Percentiles rank a stretch among this genome's conserved stretches.
phyloP scores from a whole-genome alignment of 2,329 filamentous ascomycete genomes.

The Colletotrichum sojae region DNA sequence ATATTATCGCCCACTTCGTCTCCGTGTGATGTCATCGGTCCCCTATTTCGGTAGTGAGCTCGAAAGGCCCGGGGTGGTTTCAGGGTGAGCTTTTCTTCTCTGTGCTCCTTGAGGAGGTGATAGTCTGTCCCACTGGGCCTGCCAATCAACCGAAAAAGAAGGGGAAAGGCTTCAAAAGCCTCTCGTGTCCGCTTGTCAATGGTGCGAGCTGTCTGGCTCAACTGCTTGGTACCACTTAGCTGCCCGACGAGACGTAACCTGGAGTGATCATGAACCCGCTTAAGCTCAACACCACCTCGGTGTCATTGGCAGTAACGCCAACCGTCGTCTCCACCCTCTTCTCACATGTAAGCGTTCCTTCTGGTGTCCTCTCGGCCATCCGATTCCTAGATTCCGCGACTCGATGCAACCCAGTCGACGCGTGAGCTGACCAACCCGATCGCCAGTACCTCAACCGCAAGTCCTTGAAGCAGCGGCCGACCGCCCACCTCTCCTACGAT shows the following conservation, averaged over 20 bases:
- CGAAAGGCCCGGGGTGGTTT: slow-evolving; percentile 13
- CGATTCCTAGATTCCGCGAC: neutral
- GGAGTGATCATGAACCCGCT: slow-evolving; percentile 59
- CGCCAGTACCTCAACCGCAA: slow-evolving; percentile 85
- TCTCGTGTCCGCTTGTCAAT: slow-evolving; percentile 7
- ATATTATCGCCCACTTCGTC: slow-evolving; percentile 36
- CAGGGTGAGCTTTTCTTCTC: slow-evolving; percentile 27
- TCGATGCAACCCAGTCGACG: slow-evolving; percentile 8
- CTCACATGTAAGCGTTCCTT: slow-evolving; percentile 76
- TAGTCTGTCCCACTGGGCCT: slow-evolving; percentile 28
- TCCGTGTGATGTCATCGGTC: slow-evolving; percentile 38
- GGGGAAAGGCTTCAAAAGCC: slow-evolving; percentile 26
- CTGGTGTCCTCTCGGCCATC: neutral
- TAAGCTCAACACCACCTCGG: slow-evolving; percentile 81
- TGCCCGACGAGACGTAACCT: neutral
- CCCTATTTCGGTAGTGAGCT: slow-evolving; percentile 38
- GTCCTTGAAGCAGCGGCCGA: slow-evolving; percentile 82
- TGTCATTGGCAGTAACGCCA: slow-evolving; percentile 88
- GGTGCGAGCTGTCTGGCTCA: neutral
- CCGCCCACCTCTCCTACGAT: slow-evolving; percentile 92
- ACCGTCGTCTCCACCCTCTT: slow-evolving; percentile 89
- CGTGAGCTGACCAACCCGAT: neutral
- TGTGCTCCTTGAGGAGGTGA: slow-evolving; percentile 26
- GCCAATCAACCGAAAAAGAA: slow-evolving; percentile 2
- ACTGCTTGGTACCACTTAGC: neutral